These are phyloP conservation scores for Fallopia convolvulus DNA, from an alignment of 148 eudicot genomes.

Conservation along the genomic window DNA sequence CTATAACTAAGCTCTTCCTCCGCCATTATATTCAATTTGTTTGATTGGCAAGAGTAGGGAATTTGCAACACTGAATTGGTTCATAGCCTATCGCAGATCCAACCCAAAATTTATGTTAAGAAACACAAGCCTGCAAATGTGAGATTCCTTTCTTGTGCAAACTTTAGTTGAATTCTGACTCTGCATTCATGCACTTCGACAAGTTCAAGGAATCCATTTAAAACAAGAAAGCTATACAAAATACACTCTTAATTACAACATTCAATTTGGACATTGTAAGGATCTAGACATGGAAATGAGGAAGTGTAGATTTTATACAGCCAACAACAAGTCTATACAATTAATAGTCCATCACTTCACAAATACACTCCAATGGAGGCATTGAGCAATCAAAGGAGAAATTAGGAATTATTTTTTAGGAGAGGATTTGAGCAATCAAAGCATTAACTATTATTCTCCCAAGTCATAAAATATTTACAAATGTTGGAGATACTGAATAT, in stretches of 20 bases:
- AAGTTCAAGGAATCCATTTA: background rate
- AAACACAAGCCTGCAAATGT: background rate
- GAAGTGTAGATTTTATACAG: background rate
- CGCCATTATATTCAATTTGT: background rate
- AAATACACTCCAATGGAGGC: constrained; percentile 1
- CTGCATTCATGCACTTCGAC: background rate
- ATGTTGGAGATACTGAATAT: no score
- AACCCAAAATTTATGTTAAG: background rate
- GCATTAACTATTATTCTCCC: no score
- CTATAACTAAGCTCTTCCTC: background rate
- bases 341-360: background rate
- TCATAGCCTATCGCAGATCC: background rate
- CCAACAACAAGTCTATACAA: background rate
- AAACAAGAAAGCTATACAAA: background rate
- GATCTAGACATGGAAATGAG: background rate
- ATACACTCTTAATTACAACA: background rate
- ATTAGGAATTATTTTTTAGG: no score
- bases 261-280: background rate
- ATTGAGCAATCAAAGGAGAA: background rate
- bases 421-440: no score
- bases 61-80: background rate
- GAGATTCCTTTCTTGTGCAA: background rate
- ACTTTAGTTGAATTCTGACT: background rate
- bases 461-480: no score
- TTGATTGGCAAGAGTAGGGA: background rate